phyloP scores from a whole-genome alignment of 345 rosid species.

The Rhodomyrtus tomentosa region DNA sequence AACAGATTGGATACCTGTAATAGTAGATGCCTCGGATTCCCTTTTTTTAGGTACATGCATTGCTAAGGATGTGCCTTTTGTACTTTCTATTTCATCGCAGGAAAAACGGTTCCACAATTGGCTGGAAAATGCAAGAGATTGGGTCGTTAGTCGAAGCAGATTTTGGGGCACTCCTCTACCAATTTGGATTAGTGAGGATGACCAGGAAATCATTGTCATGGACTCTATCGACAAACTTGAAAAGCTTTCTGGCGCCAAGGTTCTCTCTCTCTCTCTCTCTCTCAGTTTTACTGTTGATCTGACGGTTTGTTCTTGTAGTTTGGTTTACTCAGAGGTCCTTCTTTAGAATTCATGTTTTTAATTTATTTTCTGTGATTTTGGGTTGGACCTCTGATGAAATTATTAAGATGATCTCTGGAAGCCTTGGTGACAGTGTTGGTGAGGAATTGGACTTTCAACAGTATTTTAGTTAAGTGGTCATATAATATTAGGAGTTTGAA shows the following conservation, averaged over 20 bases:
- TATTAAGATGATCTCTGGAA: not conserved
- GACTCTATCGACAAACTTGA: slow-evolving; percentile 83
- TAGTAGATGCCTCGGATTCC: not conserved
- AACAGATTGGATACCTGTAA: not conserved
- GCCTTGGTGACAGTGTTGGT: not conserved
- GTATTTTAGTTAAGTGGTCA: not conserved
- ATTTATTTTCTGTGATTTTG: not conserved
- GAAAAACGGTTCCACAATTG: slow-evolving; percentile 98
- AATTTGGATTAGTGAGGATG: slow-evolving; percentile 86
- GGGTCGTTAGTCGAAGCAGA: slow-evolving; percentile 97
- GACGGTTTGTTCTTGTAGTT: not conserved
- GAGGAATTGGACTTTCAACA: not conserved
- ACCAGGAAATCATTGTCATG: slow-evolving; percentile 61
- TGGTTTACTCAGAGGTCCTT: not conserved
- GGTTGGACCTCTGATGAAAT: not conserved
- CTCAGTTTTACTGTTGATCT: not conserved
- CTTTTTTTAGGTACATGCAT: not conserved
- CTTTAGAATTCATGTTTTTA: not conserved
- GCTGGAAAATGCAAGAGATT: slow-evolving; percentile 98
- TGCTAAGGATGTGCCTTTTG: not conserved
- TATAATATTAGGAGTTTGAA: not conserved
- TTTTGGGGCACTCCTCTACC: slow-evolving; percentile 99
- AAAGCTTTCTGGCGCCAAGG: slow-evolving; percentile 89
- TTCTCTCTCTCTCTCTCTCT: slow-evolving; percentile 5
- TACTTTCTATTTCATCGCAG: slow-evolving; percentile 21